These are phyloP conservation scores for Talaromyces albobiverticillius DNA, from an alignment of 2,329 filamentous ascomycete genomes.

Conservation along the genomic window DNA sequence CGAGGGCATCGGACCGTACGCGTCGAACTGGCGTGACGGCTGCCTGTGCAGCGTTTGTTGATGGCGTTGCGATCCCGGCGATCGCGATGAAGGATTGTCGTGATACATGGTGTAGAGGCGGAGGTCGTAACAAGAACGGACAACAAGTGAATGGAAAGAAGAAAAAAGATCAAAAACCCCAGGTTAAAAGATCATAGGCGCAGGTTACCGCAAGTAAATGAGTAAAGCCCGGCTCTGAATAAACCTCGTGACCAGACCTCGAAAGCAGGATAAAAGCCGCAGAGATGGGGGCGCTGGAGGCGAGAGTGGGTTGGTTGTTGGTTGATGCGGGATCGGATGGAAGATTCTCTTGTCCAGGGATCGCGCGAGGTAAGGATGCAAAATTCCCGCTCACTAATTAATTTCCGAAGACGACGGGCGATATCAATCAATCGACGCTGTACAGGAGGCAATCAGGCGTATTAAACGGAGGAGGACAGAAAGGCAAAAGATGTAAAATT, in stretches of 20 bases:
- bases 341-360: slow-evolving; percentile 6
- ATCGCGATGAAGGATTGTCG: slow-evolving; percentile 68
- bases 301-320: neutral
- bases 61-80: slow-evolving; percentile 69
- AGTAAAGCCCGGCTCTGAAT: neutral
- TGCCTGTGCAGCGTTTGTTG: slow-evolving; percentile 66
- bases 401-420: slow-evolving; percentile 8
- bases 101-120: slow-evolving; percentile 54
- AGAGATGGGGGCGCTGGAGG: neutral
- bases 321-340: slow-evolving; percentile 11
- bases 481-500: neutral
- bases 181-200: slow-evolving; percentile 14
- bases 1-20: slow-evolving; percentile 63
- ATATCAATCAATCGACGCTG: neutral
- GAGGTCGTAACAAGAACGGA: neutral
- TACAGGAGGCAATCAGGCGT: neutral
- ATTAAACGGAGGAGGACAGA: neutral
- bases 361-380: slow-evolving; percentile 13
- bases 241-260: neutral
- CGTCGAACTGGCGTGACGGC: slow-evolving; percentile 74
- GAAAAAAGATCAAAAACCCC: neutral
- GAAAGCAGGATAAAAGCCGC: neutral
- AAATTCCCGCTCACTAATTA: slow-evolving; percentile 14
- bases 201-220: slow-evolving; percentile 13
- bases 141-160: slow-evolving; percentile 16